Percentiles rank a stretch among this genome's conserved stretches.
These are phyloP conservation scores for Yamadazyma aaseri DNA, from an alignment of 1,139 yeast species.

Conservation along the genomic window DNA sequence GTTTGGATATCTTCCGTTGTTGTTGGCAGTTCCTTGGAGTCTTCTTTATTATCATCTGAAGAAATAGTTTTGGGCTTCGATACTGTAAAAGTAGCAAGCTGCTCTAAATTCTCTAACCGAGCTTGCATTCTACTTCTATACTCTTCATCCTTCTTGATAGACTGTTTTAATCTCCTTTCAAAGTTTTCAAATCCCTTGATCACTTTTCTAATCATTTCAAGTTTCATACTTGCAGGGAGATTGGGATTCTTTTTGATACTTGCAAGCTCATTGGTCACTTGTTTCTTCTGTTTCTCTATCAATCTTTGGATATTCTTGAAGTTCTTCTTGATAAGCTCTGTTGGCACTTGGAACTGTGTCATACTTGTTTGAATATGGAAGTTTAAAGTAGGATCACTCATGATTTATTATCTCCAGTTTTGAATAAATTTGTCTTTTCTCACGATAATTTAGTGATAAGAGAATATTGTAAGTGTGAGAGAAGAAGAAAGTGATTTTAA, in stretches of 20 bases:
- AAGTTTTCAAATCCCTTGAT: conserved; percentile 48
- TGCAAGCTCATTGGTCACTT: conserved; percentile 37
- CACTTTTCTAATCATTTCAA: conserved; percentile 33
- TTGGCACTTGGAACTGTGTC: conserved; percentile 60
- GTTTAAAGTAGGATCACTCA: conserved; percentile 43
- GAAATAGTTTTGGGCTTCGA: conserved; percentile 3
- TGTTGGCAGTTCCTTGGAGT: conserved; percentile 6
- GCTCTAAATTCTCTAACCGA: conserved; percentile 42
- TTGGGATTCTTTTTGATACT: conserved; percentile 30
- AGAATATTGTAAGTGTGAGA: no score
- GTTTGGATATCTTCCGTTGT: background rate
- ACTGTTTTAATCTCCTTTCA: conserved; percentile 39
- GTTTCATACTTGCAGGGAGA: conserved; percentile 23
- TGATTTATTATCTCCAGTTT: no score
- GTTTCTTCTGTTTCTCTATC: conserved; percentile 53
- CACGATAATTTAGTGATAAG: no score
- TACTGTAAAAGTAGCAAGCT: conserved; percentile 20
- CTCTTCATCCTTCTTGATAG: conserved; percentile 50
- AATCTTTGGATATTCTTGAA: conserved; percentile 55
- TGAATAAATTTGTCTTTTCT: no score
- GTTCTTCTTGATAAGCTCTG: conserved; percentile 58
- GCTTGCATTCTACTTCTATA: conserved; percentile 46
- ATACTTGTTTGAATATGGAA: conserved; percentile 45
- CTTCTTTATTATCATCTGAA: conserved; percentile 6
- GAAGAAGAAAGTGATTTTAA: no score